These are phyloP conservation scores for Pleurotus salmoneostramineus DNA, from an alignment of 768 basidiomycete genomes.

Conservation along the genomic window DNA sequence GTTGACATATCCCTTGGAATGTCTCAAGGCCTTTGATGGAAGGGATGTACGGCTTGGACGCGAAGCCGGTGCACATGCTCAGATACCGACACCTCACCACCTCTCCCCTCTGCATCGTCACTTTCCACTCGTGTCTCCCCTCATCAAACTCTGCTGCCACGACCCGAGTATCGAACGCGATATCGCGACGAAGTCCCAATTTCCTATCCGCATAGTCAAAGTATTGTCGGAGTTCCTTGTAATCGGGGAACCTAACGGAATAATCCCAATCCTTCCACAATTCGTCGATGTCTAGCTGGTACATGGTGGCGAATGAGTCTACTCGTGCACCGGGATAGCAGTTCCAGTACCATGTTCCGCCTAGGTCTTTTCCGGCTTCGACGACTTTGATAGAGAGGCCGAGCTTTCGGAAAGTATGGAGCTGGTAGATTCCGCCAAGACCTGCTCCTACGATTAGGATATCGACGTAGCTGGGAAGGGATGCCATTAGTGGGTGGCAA, in stretches of 20 bases:
- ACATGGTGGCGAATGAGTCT: conserved; percentile 20
- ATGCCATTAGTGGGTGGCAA: not conserved
- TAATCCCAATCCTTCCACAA: conserved; percentile 22
- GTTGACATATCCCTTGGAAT: conserved; percentile 19
- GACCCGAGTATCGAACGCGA: conserved; percentile 19
- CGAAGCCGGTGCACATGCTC: conserved; percentile 20
- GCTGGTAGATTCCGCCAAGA: conserved; percentile 16
- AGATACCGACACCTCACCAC: conserved; percentile 16
- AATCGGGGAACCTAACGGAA: not conserved
- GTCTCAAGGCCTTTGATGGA: conserved; percentile 16
- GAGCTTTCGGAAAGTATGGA: not conserved
- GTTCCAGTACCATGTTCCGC: conserved; percentile 25
- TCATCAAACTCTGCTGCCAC: conserved; percentile 17
- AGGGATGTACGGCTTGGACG: conserved; percentile 19
- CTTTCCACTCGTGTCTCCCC: conserved; percentile 17
- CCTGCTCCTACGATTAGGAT: conserved; percentile 22
- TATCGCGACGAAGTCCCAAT: conserved; percentile 19
- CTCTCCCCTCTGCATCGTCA: conserved; percentile 15
- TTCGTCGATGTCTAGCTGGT: conserved; percentile 19
- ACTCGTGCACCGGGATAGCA: conserved; percentile 23
- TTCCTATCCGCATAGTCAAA: conserved; percentile 19
- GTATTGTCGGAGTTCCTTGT: conserved; percentile 14
- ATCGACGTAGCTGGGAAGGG: conserved; percentile 8
- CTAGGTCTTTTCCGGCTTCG: conserved; percentile 16
- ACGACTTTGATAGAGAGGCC: not conserved